These are phyloP conservation scores for Nemania sp. DNA, from an alignment of 2,329 filamentous ascomycete genomes.

Conservation along the genomic window DNA sequence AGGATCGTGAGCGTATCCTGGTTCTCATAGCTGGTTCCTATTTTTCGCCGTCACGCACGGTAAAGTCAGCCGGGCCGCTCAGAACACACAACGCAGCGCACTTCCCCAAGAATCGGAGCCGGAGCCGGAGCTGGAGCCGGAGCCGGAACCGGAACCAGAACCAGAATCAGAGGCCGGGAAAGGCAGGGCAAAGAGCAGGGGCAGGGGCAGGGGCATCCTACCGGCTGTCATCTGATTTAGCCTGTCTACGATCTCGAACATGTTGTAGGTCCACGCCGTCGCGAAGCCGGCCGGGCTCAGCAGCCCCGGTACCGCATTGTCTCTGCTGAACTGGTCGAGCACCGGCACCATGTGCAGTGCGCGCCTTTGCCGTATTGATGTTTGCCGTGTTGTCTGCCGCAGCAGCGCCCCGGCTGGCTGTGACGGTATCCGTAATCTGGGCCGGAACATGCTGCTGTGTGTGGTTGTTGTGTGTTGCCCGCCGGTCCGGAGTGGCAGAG, in stretches of 20 bases:
- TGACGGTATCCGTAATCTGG: constrained; percentile 59
- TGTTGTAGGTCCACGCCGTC: constrained; percentile 82
- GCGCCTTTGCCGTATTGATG: constrained; percentile 41
- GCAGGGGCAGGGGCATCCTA: constrained; percentile 46
- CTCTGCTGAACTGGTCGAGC: constrained; percentile 45
- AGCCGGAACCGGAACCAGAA: not conserved
- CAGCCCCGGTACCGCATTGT: constrained; percentile 66
- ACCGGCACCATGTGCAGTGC: constrained; percentile 53
- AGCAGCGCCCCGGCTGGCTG: constrained; percentile 45
- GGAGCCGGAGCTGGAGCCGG: too few species aligned
- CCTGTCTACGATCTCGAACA: constrained; percentile 71
- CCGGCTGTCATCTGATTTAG: constrained; percentile 76
- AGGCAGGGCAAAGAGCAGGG: not conserved
- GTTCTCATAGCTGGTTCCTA: constrained; percentile 67
- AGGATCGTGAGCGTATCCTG: constrained; percentile 68
- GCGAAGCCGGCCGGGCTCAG: constrained; percentile 71
- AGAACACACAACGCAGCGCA: too few species aligned
- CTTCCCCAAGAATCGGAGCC: too few species aligned
- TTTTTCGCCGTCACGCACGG: too few species aligned
- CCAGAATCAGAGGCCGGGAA: too few species aligned
- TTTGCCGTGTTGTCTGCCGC: constrained; percentile 40
- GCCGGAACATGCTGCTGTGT: constrained; percentile 54
- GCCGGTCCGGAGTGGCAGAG: constrained; percentile 18
- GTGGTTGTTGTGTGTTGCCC: constrained; percentile 20
- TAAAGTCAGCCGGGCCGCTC: too few species aligned